Evolutionary conservation across 768 basidiomycete genomes (phyloP), one percentile per base, ranked within the genome.

Genomic region (Mycena haematopus): DNA sequence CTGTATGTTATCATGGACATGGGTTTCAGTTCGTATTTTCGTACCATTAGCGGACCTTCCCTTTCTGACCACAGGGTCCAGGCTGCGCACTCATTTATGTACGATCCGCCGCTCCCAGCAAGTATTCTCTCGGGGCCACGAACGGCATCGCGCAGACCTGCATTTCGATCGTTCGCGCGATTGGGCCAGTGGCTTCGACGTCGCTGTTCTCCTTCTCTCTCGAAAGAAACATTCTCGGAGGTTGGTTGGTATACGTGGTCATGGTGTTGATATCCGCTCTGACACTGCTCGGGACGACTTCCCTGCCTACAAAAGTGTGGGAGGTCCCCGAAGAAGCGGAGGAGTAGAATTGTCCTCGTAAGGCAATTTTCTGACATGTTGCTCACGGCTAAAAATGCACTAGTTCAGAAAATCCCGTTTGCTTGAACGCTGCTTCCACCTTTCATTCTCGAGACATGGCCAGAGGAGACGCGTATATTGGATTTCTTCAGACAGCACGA

Each of bases 81-180:
- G 49, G 49, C 49, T 50, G 49, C 49, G 49, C 49, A 33, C 33
- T 50, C 49, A 50, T 50, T 17, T 50, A 50, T 11, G 49, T 50
- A 29, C 49, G 49, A 10, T 50, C 49, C 17, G 49, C 49, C 0
- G 49, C 49, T 8, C 49, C 49, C 9, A 50, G 49, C 31, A 50
- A 50, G 24, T 29, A 50, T 33, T 50, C 49, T 10, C 49, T 50
- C 29, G 49, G 49, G 7, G 49, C 49, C 19, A 50, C 49, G n/a
- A 50, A 50, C 8, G 49, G 49, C 19, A 50, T 50, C 29, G 49
- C 29, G 2, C 49, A 50, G 49, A 50, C 49, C 8, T 50, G 49
- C 15, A 33, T 50, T 5, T 50, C 49, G 15, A 50, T 50, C 19
- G 31, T 50, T 2, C 49, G 49, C 19, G 49, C 49, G 8, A 31